These are phyloP conservation scores for Microdochium trichocladiopsis DNA, from an alignment of 2,329 filamentous ascomycete genomes.

Conservation along the genomic window DNA sequence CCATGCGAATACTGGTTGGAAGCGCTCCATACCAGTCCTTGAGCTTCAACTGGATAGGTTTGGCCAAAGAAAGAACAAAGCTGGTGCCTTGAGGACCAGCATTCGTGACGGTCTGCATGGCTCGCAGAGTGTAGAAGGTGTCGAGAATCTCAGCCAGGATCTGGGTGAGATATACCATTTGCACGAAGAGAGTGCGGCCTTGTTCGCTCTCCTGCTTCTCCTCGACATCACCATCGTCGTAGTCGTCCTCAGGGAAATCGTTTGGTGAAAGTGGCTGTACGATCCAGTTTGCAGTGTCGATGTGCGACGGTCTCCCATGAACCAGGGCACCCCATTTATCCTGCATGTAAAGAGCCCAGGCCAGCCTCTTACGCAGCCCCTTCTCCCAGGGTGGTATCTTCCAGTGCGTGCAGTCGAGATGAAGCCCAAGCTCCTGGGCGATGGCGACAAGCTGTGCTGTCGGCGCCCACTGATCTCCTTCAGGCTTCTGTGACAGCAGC, in stretches of 20 bases:
- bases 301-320: constrained; percentile 66
- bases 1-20: constrained; percentile 59
- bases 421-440: constrained; percentile 79
- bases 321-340: constrained; percentile 78
- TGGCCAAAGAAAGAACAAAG: constrained; percentile 66
- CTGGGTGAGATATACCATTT: constrained; percentile 68
- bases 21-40: constrained; percentile 75
- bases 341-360: constrained; percentile 91
- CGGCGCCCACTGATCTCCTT: constrained; percentile 74
- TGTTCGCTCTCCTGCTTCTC: constrained; percentile 59
- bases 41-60: constrained; percentile 74
- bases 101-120: constrained; percentile 60
- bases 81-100: constrained; percentile 65
- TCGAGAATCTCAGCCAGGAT: constrained; percentile 76
- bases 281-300: constrained; percentile 54
- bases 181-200: constrained; percentile 63
- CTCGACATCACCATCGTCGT: constrained; percentile 53
- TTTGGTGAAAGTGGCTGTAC: constrained; percentile 48
- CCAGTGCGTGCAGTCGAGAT: constrained; percentile 82
- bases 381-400: constrained; percentile 85
- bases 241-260: constrained; percentile 60
- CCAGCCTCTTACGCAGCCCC: constrained; percentile 74
- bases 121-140: constrained; percentile 73
- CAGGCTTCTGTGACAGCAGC: constrained; percentile 66
- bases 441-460: constrained; percentile 85